These are phyloP conservation scores for Neurospora sp. DNA, from an alignment of 495 filamentous ascomycete genomes.

Conservation along the genomic window DNA sequence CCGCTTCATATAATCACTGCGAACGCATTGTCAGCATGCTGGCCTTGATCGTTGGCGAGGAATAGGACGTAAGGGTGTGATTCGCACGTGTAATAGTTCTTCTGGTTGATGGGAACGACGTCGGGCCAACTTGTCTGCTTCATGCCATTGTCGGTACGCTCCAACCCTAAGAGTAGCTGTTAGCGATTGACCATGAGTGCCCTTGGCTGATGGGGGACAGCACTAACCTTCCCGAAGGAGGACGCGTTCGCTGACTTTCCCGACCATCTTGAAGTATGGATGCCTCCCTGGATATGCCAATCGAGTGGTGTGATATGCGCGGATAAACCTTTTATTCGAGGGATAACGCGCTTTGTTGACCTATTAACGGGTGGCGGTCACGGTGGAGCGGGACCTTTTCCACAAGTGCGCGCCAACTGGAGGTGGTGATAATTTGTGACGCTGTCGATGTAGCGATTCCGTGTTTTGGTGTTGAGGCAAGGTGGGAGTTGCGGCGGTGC, in stretches of 20 bases:
- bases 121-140: conserved; percentile 90
- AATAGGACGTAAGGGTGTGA: conserved; percentile 5
- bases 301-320: background rate
- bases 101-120: conserved; percentile 89
- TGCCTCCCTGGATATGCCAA: background rate
- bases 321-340: background rate
- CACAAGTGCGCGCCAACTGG: background rate
- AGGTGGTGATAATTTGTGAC: background rate
- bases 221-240: conserved; percentile 39
- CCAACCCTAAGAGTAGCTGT: conserved; percentile 55
- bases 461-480: background rate
- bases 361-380: background rate
- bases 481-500: background rate
- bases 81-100: conserved; percentile 98
- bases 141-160: conserved; percentile 95
- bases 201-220: background rate
- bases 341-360: background rate
- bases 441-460: background rate
- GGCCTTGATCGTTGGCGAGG: background rate
- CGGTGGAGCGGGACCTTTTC: background rate
- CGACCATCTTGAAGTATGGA: conserved; percentile 29
- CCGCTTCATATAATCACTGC: conserved; percentile 90
- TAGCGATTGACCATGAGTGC: background rate
- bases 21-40: conserved; percentile 11
- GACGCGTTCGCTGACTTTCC: conserved; percentile 45